Evolutionary conservation across 2,329 filamentous ascomycete species (phyloP), one percentile per base, ranked within the genome.

Genomic region (Venturia carpophila): DNA sequence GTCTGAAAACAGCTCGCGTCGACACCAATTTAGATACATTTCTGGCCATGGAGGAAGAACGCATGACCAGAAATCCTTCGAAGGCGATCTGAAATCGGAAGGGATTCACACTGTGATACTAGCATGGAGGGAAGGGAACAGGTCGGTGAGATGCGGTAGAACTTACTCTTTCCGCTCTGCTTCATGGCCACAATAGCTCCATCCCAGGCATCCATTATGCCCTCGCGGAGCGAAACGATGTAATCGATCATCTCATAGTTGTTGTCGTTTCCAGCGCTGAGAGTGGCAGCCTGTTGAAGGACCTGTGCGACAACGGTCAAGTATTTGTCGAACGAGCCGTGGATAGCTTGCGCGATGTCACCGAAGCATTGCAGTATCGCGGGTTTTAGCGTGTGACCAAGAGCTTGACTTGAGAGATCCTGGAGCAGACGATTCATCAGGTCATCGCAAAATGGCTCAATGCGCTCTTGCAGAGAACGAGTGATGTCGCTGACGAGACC

Each of bases 181-280:
- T 94, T 96, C 88, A 97, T 92, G 64, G 94, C 92, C 75, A 93
- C 87, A 73, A 99, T 92, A 69, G 96, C 94, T 70, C 94, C 94
- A 72, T 92, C 92, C 92, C 95, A 99, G 42, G 94, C 94, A 82
- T 99, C 94, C 88, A 97, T 96, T 70, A 99, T 97, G 70, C 93
- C 94, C 75, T 99, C 95, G 64, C 94, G 88, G 61, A 99, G 84
- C 24, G 92, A 96, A 69, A 96, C 86, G 70, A 99, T 88, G 75
- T 99, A 99, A 77, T 97, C 93, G 66, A 92, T 88, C 89, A 97
- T 96, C 78, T 99, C 94, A 71, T 92, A 94, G 62, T 89, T 90
- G 66, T 89, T 87, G 69, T 97, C 92, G 37, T 87, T 83, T 65
- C 86, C 86, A 52, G 90, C 85, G 41, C 87, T 90, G 65, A 99